Evolutionary conservation across 148 eudicot species (phyloP), one percentile per base, ranked within the genome.

Genomic region (Nepenthes mirabilis): DNA sequence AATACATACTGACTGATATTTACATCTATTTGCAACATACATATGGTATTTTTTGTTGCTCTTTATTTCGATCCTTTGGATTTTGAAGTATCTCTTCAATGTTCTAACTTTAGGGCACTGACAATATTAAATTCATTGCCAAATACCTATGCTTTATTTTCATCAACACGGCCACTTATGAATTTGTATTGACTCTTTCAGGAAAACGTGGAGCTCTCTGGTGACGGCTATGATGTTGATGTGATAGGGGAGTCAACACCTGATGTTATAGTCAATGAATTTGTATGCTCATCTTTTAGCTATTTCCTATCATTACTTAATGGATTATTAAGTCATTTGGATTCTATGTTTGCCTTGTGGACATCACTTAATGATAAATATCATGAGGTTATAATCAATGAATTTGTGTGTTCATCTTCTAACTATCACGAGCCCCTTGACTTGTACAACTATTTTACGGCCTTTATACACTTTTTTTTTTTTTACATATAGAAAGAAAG

Each of bases 231-330:
- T 69, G 74, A 76, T 72, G 85, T 78, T 57, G 98, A 88, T 72
- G 81, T 88, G 63, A 74, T 93, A 62, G 98, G 96, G 52, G 96
- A 93, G 74, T 77, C 87, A 47, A 93, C 98, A 35, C 96, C 96
- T 65, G 98, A 93, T 77, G 88, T 71, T 61, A 72, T 93, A 69
- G 89, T 93, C 72, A 79, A 68, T 68, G 96, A 93, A 79, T 88
- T 93, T 84, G 98, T 91, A 91, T 58, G 96, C 77, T 58, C 65
- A 64, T 50, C 50, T 57, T 43, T 14, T 56, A 14, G 34, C 23
- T 37, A 32, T 11, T 11, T 54, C 43, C 14, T 37, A 5, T 56
- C 52, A 43, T 60, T 51, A 43, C 43, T 48, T 62, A 8, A 49
- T 14, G 23, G 11, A 43, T 55, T 49, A n/a, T 12, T 49, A 2